Base-by-base conservation (phyloP, 192 early-diverging fungal genomes). In the Entomortierella beljakovae region DNA sequence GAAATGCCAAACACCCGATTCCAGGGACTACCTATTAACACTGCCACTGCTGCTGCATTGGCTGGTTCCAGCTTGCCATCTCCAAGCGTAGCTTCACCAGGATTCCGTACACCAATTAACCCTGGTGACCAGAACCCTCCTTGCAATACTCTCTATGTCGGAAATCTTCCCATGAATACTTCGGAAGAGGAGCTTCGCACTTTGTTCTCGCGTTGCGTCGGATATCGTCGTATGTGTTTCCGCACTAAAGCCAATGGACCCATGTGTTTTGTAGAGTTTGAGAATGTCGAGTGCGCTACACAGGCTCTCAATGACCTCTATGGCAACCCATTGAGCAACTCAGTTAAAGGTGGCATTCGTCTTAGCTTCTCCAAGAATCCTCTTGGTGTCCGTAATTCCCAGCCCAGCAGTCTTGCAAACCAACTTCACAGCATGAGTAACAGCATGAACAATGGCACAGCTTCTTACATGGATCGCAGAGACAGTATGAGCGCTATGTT, bases 191-290 rank as follows among this genome's bases (percentile, higher is more conserved):
- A 99, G 83, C 87, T 99, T 57, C 87, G 92, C 28, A 84, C 85
- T 54, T 51, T 97, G 34, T 99, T 99, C 83, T 84, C 83, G 7
- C 69, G 82, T n/a, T 92, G 94, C 59, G 82, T 86, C 10, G 97
- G 97, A 1, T 99, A 93, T 90, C 93, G 94, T 63, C 90, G 97
- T 26, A 87, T 99, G 85, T 93, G 89, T 55, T 98, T 93, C 88
- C 88, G 92, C 37, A 87, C 86, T 40, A 93, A 97, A 68, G 88
- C 93, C 34, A 96, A 96, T 71, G 97, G 97, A 0, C 97, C 96
- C 16, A 98, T 99, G 94, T 98, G 97, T 82, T 99, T 99, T 93
- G 96, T 99, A 35, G 97, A 99, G 88, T 99, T 99, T 92, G 97
- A 98, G 57, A 93, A 92, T 84, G 94, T 99, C 29, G 84, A 88